Evolutionary conservation across 345 rosid genomes (phyloP).

Genomic region (Salix brachista): DNA sequence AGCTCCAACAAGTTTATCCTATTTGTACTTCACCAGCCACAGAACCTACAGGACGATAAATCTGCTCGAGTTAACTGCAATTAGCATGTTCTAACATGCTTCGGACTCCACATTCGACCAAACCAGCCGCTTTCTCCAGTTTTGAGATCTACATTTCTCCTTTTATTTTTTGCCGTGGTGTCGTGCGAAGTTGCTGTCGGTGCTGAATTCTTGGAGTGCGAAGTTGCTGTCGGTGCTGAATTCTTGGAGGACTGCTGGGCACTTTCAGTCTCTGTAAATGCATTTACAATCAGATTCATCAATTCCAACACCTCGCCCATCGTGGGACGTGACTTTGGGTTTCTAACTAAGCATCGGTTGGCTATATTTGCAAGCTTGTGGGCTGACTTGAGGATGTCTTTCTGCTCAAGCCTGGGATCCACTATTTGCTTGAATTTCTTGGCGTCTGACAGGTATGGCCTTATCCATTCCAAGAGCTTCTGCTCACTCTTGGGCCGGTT

Average conservation of each 20-base stretch:
- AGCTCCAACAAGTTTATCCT: not conserved
- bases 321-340: constrained; percentile 74
- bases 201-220: constrained; percentile 28
- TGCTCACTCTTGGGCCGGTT: constrained; percentile 79
- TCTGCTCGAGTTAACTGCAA: not conserved
- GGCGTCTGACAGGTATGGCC: constrained; percentile 56
- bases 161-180: constrained; percentile 26
- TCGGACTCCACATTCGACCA: constrained; percentile 42
- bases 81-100: constrained; percentile 44
- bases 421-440: constrained; percentile 54
- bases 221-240: constrained; percentile 17
- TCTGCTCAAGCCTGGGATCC: constrained; percentile 69
- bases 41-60: not conserved
- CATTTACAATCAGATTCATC: constrained; percentile 50
- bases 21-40: not conserved
- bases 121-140: constrained; percentile 43
- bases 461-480: constrained; percentile 84
- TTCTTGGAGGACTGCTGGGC: constrained; percentile 43
- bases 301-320: constrained; percentile 86
- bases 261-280: constrained; percentile 31
- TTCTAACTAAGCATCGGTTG: constrained; percentile 65
- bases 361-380: constrained; percentile 64
- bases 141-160: constrained; percentile 34
- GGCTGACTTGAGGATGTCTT: constrained; percentile 42
- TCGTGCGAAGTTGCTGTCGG: constrained; percentile 23